Evolutionary conservation across 495 filamentous ascomycete genomes (phyloP).

Genomic region (Podospora conica): DNA sequence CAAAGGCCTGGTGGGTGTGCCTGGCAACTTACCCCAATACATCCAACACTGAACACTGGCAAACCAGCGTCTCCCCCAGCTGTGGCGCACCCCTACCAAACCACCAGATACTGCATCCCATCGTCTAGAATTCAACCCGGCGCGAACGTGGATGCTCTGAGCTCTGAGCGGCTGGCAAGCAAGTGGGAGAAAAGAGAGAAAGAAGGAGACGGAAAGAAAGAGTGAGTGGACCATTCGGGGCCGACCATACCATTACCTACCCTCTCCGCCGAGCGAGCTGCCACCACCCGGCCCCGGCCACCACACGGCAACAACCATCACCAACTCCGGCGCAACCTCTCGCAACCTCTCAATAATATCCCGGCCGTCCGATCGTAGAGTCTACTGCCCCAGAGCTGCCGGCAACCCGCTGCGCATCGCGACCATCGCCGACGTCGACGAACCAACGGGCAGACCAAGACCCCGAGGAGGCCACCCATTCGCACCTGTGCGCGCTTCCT

Average conservation of each 20-base stretch:
- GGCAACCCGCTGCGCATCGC: neutral
- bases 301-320: neutral
- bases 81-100: slow-evolving; percentile 24
- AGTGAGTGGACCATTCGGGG: no score
- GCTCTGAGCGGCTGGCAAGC: slow-evolving; percentile 5
- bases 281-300: neutral
- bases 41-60: slow-evolving; percentile 23
- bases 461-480: neutral
- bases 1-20: slow-evolving; percentile 17
- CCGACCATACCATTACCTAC: neutral
- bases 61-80: slow-evolving; percentile 21
- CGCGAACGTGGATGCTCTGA: slow-evolving; percentile 12
- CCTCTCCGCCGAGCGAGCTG: neutral
- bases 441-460: neutral
- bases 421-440: neutral
- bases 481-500: neutral
- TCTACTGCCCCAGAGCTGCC: neutral
- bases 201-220: slow-evolving; percentile 4
- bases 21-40: slow-evolving; percentile 29
- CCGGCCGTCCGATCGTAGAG: slow-evolving; percentile 3
- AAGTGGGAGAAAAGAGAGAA: slow-evolving; percentile 6
- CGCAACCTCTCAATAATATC: neutral
- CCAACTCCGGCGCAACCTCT: slow-evolving; percentile 2
- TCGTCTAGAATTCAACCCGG: slow-evolving; percentile 24
- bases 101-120: slow-evolving; percentile 15